A percentile compares a stretch with the other conserved stretches of the same genome.
Evolutionary conservation across 1,284 basidiomycete genomes (phyloP).

Genomic region (Ustilago nuda): DNA sequence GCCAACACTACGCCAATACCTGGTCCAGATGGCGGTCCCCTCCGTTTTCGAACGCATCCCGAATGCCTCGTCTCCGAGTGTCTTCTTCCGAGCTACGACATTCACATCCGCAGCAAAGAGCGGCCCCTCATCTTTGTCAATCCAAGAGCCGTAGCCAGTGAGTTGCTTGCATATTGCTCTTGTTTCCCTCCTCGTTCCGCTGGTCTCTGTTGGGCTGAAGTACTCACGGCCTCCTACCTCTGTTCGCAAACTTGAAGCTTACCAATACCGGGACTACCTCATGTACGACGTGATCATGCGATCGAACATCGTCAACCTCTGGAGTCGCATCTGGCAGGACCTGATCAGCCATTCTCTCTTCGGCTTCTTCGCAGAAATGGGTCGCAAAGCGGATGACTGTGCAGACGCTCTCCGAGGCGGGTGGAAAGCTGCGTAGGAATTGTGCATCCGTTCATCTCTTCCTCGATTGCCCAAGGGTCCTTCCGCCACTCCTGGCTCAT

Average conservation of each 20-base stretch:
- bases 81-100: constrained; percentile 74
- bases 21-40: constrained; percentile 59
- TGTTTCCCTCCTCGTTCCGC: neutral
- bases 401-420: constrained; percentile 24
- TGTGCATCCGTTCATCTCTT: neutral
- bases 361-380: constrained; percentile 45
- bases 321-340: constrained; percentile 56
- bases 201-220: neutral
- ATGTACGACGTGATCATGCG: constrained; percentile 54
- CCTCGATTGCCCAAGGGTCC: neutral
- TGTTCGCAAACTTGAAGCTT: constrained; percentile 18
- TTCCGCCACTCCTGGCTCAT: neutral
- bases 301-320: constrained; percentile 52
- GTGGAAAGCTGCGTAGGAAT: constrained; percentile 18
- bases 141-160: constrained; percentile 59
- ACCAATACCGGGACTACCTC: constrained; percentile 46
- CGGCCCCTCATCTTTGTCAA: constrained; percentile 72
- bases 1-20: constrained; percentile 55
- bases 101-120: constrained; percentile 69
- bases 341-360: constrained; percentile 52
- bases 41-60: constrained; percentile 72
- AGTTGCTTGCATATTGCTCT: constrained; percentile 2
- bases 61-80: constrained; percentile 74
- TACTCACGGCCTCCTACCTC: neutral
- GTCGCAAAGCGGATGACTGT: constrained; percentile 40